phyloP scores from a whole-genome alignment of 2,329 filamentous ascomycete species.

The Fusarium vanettenii region DNA sequence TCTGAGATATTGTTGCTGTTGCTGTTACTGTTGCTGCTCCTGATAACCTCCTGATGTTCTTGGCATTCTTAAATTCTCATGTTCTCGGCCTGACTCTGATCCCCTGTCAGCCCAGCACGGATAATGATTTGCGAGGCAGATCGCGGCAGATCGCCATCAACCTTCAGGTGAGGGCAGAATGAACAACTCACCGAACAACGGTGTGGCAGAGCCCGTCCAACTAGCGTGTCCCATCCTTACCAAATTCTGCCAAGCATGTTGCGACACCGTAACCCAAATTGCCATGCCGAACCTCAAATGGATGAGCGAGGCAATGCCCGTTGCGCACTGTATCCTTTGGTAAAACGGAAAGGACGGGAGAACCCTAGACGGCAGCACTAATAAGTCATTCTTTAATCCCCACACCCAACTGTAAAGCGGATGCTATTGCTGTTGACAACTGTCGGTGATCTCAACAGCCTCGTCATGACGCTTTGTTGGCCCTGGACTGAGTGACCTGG shows the following conservation, averaged over 20 bases:
- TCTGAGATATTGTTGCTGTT: background rate
- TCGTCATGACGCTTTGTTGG: slow-evolving; percentile 7
- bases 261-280: background rate
- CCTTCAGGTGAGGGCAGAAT: slow-evolving; percentile 32
- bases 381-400: slow-evolving; percentile 12
- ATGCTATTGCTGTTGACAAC: slow-evolving; percentile 15
- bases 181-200: slow-evolving; percentile 20
- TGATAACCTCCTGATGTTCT: background rate
- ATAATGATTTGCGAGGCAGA: slow-evolving; percentile 16
- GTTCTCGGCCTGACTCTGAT: slow-evolving; percentile 1
- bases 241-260: slow-evolving; percentile 7
- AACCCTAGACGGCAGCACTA: background rate
- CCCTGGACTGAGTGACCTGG: background rate
- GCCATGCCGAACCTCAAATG: background rate
- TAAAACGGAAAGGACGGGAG: slow-evolving; percentile 3
- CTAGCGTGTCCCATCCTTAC: slow-evolving; percentile 9
- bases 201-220: slow-evolving; percentile 14
- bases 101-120: slow-evolving; percentile 19
- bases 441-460: slow-evolving; percentile 22
- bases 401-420: slow-evolving; percentile 13
- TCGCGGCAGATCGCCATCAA: slow-evolving; percentile 35
- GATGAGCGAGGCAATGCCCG: background rate
- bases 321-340: background rate
- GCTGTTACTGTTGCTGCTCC: background rate
- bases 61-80: slow-evolving; percentile 15